These are phyloP conservation scores for Aspergillus vadensis DNA, from an alignment of 2,329 filamentous ascomycete genomes.

Conservation along the genomic window DNA sequence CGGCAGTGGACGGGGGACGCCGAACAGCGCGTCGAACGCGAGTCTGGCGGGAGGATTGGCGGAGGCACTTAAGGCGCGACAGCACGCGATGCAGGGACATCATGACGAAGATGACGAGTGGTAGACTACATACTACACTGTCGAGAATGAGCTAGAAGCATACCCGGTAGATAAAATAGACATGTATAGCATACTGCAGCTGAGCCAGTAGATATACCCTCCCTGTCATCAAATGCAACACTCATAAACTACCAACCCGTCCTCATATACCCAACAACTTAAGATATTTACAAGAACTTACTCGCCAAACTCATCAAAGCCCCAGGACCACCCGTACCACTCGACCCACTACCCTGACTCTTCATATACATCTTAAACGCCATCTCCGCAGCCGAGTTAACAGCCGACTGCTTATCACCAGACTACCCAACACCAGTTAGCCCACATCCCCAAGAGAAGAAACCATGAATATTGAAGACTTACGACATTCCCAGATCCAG, in stretches of 20 bases:
- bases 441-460: no score
- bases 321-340: conserved; percentile 49
- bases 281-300: conserved; percentile 56
- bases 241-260: neutral
- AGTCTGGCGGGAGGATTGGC: conserved; percentile 74
- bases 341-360: conserved; percentile 61
- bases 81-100: conserved; percentile 73
- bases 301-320: conserved; percentile 61
- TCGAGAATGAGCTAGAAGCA: neutral
- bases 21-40: conserved; percentile 57
- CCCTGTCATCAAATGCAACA: neutral
- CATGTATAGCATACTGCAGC: neutral
- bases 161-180: conserved; percentile 4
- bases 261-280: neutral
- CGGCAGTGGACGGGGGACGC: conserved; percentile 70
- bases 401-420: conserved; percentile 76
- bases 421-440: conserved; percentile 30
- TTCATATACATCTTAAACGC: conserved; percentile 92
- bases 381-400: conserved; percentile 80
- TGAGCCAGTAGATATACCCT: neutral
- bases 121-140: conserved; percentile 27
- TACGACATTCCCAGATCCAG: conserved; percentile 56
- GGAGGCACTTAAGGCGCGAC: conserved; percentile 74
- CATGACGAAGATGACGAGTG: conserved; percentile 71
- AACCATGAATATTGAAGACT: no score